Evolutionary conservation across 495 filamentous ascomycete species (phyloP).

Genomic region (Gamarada debralockiae): DNA sequence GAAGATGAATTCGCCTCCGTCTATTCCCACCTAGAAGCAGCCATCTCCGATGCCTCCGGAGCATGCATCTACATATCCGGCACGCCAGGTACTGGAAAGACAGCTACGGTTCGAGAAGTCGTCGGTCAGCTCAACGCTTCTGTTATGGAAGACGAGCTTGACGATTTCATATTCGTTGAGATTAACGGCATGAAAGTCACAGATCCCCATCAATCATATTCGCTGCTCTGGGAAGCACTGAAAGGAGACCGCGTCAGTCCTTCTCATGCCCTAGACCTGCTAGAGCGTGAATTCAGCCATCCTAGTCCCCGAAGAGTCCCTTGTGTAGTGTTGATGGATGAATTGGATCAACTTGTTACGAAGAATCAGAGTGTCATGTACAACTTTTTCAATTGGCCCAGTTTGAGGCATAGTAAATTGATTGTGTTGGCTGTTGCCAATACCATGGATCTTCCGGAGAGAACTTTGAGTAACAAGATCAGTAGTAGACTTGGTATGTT

Average conservation of each 20-base stretch:
- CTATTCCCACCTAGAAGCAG: slow-evolving; percentile 88
- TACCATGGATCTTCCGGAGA: slow-evolving; percentile 97
- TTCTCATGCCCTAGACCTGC: slow-evolving; percentile 82
- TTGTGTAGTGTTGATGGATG: slow-evolving; percentile 98
- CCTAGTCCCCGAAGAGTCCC: slow-evolving; percentile 88
- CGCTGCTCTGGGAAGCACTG: slow-evolving; percentile 92
- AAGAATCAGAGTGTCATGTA: slow-evolving; percentile 99
- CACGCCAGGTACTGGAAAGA: slow-evolving; percentile 98
- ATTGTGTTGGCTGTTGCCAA: slow-evolving; percentile 98
- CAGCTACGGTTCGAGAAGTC: slow-evolving; percentile 94
- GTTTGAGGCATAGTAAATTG: slow-evolving; percentile 79
- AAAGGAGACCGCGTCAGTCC: slow-evolving; percentile 90
- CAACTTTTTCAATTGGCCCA: slow-evolving; percentile 99
- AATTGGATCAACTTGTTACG: slow-evolving; percentile 96
- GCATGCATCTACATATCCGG: slow-evolving; percentile 99
- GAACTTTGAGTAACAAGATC: slow-evolving; percentile 97
- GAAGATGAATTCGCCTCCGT: slow-evolving; percentile 89
- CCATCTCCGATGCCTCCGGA: slow-evolving; percentile 89
- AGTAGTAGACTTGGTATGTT: slow-evolving; percentile 71
- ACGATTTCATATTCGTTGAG: slow-evolving; percentile 99
- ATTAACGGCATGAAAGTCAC: slow-evolving; percentile 99
- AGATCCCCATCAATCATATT: slow-evolving; percentile 95
- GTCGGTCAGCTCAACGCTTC: slow-evolving; percentile 82
- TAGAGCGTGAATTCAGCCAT: slow-evolving; percentile 87
- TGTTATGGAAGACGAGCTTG: slow-evolving; percentile 85